Base-by-base conservation (phyloP, 441 rosid species). In the Gossypium aridum region DNA sequence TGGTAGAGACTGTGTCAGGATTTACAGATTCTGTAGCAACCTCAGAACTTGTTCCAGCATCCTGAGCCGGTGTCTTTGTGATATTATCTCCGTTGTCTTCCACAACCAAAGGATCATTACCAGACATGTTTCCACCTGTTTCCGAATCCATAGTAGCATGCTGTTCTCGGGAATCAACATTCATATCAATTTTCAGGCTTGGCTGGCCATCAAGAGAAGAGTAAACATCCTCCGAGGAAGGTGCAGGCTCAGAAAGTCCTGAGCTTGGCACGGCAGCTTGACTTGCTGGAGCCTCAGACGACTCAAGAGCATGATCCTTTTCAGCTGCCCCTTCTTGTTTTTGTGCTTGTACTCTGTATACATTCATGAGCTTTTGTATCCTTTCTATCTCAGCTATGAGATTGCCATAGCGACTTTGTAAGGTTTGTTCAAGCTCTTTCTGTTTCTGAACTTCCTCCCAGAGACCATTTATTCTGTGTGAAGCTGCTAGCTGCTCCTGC, bases 371-470 rank as follows among this genome's bases (percentile, higher is more conserved):
- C 64, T 71, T 85, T 70, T 84, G 89, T 43, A 82, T 73, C 76
- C 85, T 88, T 77, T 91, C 98, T 63, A 90, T 71, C 77, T 83
- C 91, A 23, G 92, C 72, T 34, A 81, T 77, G 76, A 85, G 88
- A 77, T 80, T 79, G 16, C 98, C 97, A 34, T 92, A 96, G 17
- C 88, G 90, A 57, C 79, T 81, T 80, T 96, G 99, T 57, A 91
- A 80, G 59, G 82, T 90, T 75, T 78, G 80, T 85, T 96, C 99
- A 0, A 90, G 91, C 79, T 89, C 97, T 84, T 93, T 96, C 70
- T 93, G 98, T 88, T 91, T 93, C 79, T 85, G 83, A 75, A 96
- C 96, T 81, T 92, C 97, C 79, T 86, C 97, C 91, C 94, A 84
- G 45, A 96, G 83, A 75, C 86, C 83, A 80, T 86, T 90, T 75